A percentile compares a stretch with the other conserved stretches of the same genome.
phyloP scores from a whole-genome alignment of 257 asterid species.

The Petunia axillaris region DNA sequence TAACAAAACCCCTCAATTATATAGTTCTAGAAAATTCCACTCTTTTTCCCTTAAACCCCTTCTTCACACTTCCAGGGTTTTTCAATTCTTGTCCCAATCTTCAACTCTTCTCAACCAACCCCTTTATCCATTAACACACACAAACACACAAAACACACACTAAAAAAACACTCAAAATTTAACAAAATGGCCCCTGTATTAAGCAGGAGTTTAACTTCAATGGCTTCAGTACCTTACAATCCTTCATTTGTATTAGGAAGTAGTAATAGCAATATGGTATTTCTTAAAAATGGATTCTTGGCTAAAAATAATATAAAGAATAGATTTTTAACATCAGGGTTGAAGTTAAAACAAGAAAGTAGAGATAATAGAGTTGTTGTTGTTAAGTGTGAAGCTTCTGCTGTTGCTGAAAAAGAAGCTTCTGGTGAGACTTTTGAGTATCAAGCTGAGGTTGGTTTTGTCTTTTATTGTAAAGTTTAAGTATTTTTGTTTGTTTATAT shows the following conservation, averaged over 20 bases:
- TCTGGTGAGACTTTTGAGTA: conserved; percentile 80
- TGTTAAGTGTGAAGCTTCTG: conserved; percentile 79
- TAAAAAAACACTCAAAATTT: conserved; percentile 21
- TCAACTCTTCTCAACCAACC: conserved; percentile 24
- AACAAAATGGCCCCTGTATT: conserved; percentile 76
- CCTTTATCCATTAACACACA: conserved; percentile 28
- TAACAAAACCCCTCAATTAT: conserved; percentile 27
- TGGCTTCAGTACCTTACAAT: conserved; percentile 52
- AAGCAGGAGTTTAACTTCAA: conserved; percentile 71
- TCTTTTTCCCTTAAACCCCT: conserved; percentile 56
- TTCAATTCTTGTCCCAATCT: conserved; percentile 12
- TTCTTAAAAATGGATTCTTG: conserved; percentile 53
- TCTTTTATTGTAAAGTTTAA: not conserved
- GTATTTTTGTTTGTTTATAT: too few species aligned
- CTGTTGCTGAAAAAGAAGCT: conserved; percentile 93
- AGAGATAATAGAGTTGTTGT: conserved; percentile 56
- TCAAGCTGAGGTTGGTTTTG: conserved; percentile 86
- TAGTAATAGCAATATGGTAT: conserved; percentile 40
- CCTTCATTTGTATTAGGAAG: conserved; percentile 49
- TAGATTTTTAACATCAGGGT: conserved; percentile 52
- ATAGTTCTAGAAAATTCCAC: conserved; percentile 71
- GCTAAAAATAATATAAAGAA: conserved; percentile 59
- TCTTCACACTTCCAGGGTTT: conserved; percentile 10
- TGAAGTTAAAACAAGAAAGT: conserved; percentile 70
- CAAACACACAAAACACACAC: conserved; percentile 24